These are phyloP conservation scores for Helminthosporium solani DNA, from an alignment of 2,329 filamentous ascomycete genomes.

Conservation along the genomic window DNA sequence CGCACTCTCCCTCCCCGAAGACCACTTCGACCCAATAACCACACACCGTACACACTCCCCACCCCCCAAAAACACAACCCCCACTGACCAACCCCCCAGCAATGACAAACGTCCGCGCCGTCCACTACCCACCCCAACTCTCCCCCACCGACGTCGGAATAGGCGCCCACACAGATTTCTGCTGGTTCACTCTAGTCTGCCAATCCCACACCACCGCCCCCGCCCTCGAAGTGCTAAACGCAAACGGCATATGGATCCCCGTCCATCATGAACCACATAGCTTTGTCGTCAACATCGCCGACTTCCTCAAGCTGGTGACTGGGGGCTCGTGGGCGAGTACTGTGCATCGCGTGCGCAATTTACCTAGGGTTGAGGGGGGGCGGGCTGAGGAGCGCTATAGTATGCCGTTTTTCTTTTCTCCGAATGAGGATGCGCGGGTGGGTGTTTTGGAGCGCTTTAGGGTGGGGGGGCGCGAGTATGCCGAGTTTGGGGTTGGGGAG, in stretches of 20 bases:
- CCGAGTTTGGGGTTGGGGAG: slow-evolving; percentile 34
- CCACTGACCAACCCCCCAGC: slow-evolving; percentile 23
- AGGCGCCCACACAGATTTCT: slow-evolving; percentile 47
- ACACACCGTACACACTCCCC: slow-evolving; percentile 33
- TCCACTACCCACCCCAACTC: slow-evolving; percentile 41
- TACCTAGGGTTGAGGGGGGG: slow-evolving; percentile 18
- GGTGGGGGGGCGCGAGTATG: slow-evolving; percentile 24
- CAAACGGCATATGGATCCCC: slow-evolving; percentile 45
- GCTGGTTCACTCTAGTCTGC: slow-evolving; percentile 46
- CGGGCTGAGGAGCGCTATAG: slow-evolving; percentile 32
- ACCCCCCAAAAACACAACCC: not conserved
- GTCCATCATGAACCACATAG: slow-evolving; percentile 38
- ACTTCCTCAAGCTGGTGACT: slow-evolving; percentile 46
- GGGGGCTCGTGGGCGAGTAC: slow-evolving; percentile 44
- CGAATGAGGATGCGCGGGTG: slow-evolving; percentile 37
- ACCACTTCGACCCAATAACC: slow-evolving; percentile 42
- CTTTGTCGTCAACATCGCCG: slow-evolving; percentile 46
- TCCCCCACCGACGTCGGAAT: slow-evolving; percentile 39
- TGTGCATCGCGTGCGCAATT: slow-evolving; percentile 45
- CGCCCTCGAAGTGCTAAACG: slow-evolving; percentile 45
- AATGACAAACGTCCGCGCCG: slow-evolving; percentile 47
- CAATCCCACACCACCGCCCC: slow-evolving; percentile 27
- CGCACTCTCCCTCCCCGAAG: slow-evolving; percentile 44
- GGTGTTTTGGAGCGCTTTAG: slow-evolving; percentile 33
- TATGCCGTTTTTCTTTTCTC: slow-evolving; percentile 45